Evolutionary conservation across 345 rosid genomes (phyloP).

Genomic region (Arabidopsis arenosa): DNA sequence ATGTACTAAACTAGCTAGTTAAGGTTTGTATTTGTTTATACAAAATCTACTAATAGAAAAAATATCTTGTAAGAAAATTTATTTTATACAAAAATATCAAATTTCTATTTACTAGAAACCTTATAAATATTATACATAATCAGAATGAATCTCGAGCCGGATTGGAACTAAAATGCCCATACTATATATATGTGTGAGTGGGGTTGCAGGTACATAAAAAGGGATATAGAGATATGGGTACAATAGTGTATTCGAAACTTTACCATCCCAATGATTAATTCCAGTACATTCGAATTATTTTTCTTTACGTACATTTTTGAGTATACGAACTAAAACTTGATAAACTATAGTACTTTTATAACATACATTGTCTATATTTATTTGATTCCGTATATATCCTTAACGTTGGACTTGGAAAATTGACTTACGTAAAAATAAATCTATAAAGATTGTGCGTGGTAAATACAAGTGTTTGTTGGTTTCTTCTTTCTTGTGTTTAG

Average conservation of each 20-base stretch:
- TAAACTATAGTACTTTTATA: constrained; percentile 8
- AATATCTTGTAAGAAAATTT: background rate
- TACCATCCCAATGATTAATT: constrained; percentile 37
- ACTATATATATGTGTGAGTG: constrained; percentile 6
- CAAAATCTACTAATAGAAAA: background rate
- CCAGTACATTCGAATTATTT: constrained; percentile 23
- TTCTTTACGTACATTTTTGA: constrained; percentile 14
- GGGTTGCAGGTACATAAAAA: constrained; percentile 32
- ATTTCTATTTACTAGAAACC: background rate
- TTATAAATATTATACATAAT: background rate
- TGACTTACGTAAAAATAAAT: background rate
- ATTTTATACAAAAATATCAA: background rate
- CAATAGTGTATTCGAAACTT: constrained; percentile 14
- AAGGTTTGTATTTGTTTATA: background rate
- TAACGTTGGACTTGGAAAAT: background rate
- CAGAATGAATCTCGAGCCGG: background rate
- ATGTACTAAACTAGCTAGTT: too few species aligned
- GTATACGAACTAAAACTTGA: constrained; percentile 20
- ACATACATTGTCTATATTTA: background rate
- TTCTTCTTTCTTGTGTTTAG: constrained; percentile 39
- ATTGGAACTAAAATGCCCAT: constrained; percentile 14
- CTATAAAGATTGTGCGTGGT: constrained; percentile 16
- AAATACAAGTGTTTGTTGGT: constrained; percentile 30
- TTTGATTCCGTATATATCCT: background rate
- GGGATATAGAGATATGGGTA: constrained; percentile 34